A percentile compares a stretch with the other conserved stretches of the same genome.
These are phyloP conservation scores for Auriscalpium vulgare DNA, from an alignment of 768 basidiomycete genomes.

Conservation along the genomic window DNA sequence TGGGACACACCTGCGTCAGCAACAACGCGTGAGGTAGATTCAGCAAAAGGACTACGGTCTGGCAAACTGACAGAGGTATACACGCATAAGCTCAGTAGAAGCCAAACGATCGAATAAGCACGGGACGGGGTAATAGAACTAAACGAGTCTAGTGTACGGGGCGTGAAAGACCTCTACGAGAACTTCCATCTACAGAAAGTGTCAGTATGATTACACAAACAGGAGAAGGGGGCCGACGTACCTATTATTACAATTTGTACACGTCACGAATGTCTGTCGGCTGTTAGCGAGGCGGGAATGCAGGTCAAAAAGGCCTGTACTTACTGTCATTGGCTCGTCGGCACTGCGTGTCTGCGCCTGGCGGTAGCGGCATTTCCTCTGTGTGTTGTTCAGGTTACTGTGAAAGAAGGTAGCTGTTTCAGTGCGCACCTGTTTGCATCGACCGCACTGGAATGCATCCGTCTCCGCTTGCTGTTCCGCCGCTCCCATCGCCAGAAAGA, in stretches of 20 bases:
- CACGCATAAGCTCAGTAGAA: too few species aligned
- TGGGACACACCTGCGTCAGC: too few species aligned
- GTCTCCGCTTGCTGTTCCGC: slow-evolving; percentile 90
- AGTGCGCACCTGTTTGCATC: slow-evolving; percentile 75
- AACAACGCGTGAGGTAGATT: too few species aligned
- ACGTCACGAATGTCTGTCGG: slow-evolving; percentile 82
- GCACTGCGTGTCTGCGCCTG: slow-evolving; percentile 97
- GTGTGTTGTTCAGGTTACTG: neutral
- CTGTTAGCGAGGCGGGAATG: slow-evolving; percentile 1
- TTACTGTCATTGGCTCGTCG: slow-evolving; percentile 96
- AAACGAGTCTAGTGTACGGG: neutral
- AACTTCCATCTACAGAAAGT: slow-evolving; percentile 50
- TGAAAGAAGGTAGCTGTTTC: neutral
- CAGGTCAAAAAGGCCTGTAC: slow-evolving; percentile 20
- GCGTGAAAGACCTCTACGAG: slow-evolving; percentile 30
- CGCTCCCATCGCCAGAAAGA: slow-evolving; percentile 87
- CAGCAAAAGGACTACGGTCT: too few species aligned
- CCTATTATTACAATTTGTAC: slow-evolving; percentile 61
- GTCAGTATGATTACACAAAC: neutral
- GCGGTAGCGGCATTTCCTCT: slow-evolving; percentile 86
- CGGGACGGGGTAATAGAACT: neutral
- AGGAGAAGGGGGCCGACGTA: slow-evolving; percentile 13
- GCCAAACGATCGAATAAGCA: too few species aligned
- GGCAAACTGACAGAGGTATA: too few species aligned
- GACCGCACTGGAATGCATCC: slow-evolving; percentile 92